Conservation (phyloP, 495 filamentous ascomycete species). For the Neurospora sp. region DNA sequence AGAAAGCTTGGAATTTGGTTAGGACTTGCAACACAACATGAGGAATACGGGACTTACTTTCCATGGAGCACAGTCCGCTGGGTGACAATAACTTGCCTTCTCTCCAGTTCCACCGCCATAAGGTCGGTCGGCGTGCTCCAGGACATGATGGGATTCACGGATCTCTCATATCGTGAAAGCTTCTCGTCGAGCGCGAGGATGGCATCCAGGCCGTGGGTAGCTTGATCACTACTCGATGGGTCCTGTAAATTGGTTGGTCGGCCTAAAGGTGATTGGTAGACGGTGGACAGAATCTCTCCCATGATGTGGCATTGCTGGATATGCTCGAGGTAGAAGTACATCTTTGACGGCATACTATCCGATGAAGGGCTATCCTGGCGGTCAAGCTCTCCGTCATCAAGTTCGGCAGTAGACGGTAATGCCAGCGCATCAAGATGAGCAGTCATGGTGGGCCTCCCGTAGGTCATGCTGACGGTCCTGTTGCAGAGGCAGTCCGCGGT, state of each 20-base stretch:
- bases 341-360: slow-evolving; percentile 4
- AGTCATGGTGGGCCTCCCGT: slow-evolving; percentile 37
- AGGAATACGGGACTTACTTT: slow-evolving; percentile 18
- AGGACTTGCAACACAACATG: background rate
- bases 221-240: slow-evolving; percentile 7
- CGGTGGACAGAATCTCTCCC: slow-evolving; percentile 31
- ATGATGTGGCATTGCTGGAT: slow-evolving; percentile 36
- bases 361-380: background rate
- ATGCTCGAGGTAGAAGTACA: slow-evolving; percentile 31
- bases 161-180: slow-evolving; percentile 27
- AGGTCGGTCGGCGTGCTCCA: slow-evolving; percentile 21
- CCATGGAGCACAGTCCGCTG: slow-evolving; percentile 34
- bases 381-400: slow-evolving; percentile 7
- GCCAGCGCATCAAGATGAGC: slow-evolving; percentile 26
- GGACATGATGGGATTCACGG: slow-evolving; percentile 26
- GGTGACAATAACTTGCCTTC: slow-evolving; percentile 18
- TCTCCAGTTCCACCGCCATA: slow-evolving; percentile 2
- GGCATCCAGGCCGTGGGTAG: slow-evolving; percentile 24
- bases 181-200: slow-evolving; percentile 33
- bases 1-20: slow-evolving; percentile 27
- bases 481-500: background rate
- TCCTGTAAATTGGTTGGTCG: slow-evolving; percentile 6
- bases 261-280: slow-evolving; percentile 33
- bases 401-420: slow-evolving; percentile 16
- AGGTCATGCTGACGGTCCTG: slow-evolving; percentile 41